Percentiles rank a stretch among this genome's conserved stretches.
Conservation (phyloP, 441 rosid species). For the Populus tomentosa region DNA sequence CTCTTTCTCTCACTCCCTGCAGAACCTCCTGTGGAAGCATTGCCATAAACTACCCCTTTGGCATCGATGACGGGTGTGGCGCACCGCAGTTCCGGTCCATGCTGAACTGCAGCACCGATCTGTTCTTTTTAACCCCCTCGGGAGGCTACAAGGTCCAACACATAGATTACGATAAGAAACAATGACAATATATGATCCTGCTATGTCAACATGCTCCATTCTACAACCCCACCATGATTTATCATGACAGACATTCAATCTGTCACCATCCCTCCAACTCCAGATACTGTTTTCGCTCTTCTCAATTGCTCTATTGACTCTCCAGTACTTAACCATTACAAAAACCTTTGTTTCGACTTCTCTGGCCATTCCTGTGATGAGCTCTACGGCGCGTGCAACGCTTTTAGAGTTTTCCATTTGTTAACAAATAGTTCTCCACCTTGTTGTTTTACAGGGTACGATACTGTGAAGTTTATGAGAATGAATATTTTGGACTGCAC, state of each 20-base stretch:
- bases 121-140: constrained; percentile 72
- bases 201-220: constrained; percentile 93
- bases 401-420: constrained; percentile 60
- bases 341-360: constrained; percentile 64
- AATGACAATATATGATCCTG: constrained; percentile 62
- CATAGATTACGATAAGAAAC: constrained; percentile 63
- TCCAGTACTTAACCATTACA: constrained; percentile 77
- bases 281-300: constrained; percentile 85
- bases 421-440: constrained; percentile 50
- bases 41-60: constrained; percentile 68
- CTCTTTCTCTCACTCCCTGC: constrained; percentile 37
- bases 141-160: constrained; percentile 74
- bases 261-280: constrained; percentile 60
- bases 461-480: constrained; percentile 75
- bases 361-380: constrained; percentile 82
- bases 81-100: constrained; percentile 66
- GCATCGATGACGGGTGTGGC: constrained; percentile 81
- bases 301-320: constrained; percentile 83
- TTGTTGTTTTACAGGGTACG: constrained; percentile 81
- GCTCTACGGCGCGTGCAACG: constrained; percentile 60
- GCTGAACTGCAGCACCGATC: constrained; percentile 61
- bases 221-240: constrained; percentile 88
- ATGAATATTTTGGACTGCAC: constrained; percentile 84
- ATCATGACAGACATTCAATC: constrained; percentile 57
- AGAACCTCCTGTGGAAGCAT: constrained; percentile 56